These are phyloP conservation scores for Pleurotus cornucopiae DNA, from an alignment of 768 basidiomycete species.

Conservation along the genomic window DNA sequence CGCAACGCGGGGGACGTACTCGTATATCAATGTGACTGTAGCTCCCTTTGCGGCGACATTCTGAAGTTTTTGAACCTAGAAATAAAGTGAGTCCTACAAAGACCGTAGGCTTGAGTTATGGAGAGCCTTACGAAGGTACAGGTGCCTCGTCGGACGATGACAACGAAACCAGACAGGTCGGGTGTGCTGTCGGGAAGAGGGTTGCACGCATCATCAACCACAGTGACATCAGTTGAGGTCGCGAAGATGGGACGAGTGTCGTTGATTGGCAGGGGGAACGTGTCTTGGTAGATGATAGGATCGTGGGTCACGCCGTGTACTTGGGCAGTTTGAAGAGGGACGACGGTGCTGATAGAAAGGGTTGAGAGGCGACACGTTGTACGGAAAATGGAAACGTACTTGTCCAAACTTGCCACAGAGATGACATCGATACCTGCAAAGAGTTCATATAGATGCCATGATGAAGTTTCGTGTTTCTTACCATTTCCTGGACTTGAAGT, in stretches of 20 bases:
- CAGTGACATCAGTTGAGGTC: constrained; percentile 50
- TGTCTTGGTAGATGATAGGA: constrained; percentile 52
- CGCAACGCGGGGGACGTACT: constrained; percentile 28
- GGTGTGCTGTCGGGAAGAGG: constrained; percentile 48
- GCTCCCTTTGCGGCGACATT: constrained; percentile 54
- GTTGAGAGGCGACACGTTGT: not conserved
- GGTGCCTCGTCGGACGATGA: constrained; percentile 54
- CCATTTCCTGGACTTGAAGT: constrained; percentile 49
- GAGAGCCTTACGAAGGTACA: constrained; percentile 42
- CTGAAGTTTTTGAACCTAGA: constrained; percentile 42
- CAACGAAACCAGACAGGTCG: constrained; percentile 49
- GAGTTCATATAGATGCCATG: not conserved
- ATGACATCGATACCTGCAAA: constrained; percentile 41
- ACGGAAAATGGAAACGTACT: constrained; percentile 23
- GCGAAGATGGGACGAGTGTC: constrained; percentile 52
- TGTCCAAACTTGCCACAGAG: constrained; percentile 51
- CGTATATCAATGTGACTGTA: constrained; percentile 45
- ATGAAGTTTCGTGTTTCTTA: not conserved
- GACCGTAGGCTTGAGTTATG: not conserved
- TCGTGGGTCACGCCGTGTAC: constrained; percentile 42
- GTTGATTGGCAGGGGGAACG: constrained; percentile 40
- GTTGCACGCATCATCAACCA: constrained; percentile 55
- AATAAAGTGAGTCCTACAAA: not conserved
- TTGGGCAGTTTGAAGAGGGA: constrained; percentile 53
- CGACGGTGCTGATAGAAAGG: constrained; percentile 35